These are phyloP conservation scores for Mycena amicta DNA, from an alignment of 768 basidiomycete genomes.

Conservation along the genomic window DNA sequence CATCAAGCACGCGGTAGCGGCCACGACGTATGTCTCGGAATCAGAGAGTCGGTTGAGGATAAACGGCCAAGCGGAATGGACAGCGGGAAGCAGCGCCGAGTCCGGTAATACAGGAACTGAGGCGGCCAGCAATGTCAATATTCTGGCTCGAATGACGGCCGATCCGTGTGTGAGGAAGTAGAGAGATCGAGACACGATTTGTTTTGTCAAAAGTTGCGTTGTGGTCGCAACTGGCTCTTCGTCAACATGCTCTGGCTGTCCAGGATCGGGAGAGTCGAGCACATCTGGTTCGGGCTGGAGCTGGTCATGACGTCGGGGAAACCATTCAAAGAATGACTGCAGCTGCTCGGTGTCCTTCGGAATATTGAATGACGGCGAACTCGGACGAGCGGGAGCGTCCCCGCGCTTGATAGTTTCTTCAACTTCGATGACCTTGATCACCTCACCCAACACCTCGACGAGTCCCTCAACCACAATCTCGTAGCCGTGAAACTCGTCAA, in stretches of 20 bases:
- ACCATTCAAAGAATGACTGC: slow-evolving; percentile 67
- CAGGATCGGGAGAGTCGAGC: not conserved
- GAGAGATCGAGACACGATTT: slow-evolving; percentile 84
- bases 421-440: slow-evolving; percentile 74
- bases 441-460: slow-evolving; percentile 82
- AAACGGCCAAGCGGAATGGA: slow-evolving; percentile 94
- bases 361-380: slow-evolving; percentile 26
- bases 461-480: slow-evolving; percentile 82
- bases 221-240: slow-evolving; percentile 60
- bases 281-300: slow-evolving; percentile 36
- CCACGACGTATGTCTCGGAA: slow-evolving; percentile 75
- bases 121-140: slow-evolving; percentile 72
- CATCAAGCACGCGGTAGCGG: slow-evolving; percentile 73
- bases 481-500: slow-evolving; percentile 97
- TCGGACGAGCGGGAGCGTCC: slow-evolving; percentile 20
- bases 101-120: slow-evolving; percentile 75
- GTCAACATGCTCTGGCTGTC: slow-evolving; percentile 42
- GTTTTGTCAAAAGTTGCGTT: slow-evolving; percentile 74
- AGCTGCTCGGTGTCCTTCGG: slow-evolving; percentile 38
- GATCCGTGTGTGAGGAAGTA: slow-evolving; percentile 93
- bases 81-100: slow-evolving; percentile 76
- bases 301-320: slow-evolving; percentile 48
- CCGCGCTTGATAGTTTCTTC: slow-evolving; percentile 41
- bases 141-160: slow-evolving; percentile 80
- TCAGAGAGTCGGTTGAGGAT: slow-evolving; percentile 83